Conservation (phyloP, 768 basidiomycete species). For the Inosperma sp. region DNA sequence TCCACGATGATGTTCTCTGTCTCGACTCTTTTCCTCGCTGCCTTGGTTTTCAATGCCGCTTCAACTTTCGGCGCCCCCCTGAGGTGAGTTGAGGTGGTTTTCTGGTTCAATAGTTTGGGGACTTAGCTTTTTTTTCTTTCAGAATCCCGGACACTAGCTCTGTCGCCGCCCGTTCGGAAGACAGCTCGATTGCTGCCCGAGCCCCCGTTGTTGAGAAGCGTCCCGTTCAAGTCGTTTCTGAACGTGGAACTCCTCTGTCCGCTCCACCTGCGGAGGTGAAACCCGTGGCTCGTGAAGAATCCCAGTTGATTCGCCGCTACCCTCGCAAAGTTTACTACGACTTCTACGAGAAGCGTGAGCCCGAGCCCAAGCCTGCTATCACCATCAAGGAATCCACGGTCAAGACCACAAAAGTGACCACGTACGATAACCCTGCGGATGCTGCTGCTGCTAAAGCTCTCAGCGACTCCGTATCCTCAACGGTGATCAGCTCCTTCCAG, state of each 20-base stretch:
- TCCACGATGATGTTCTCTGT: conserved; percentile 40
- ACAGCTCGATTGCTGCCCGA: conserved; percentile 22
- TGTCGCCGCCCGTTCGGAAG: conserved; percentile 22
- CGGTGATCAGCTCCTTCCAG: conserved; percentile 5
- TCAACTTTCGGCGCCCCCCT: conserved; percentile 37
- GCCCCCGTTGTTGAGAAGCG: conserved; percentile 27
- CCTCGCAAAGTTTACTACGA: conserved; percentile 27
- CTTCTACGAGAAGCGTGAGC: conserved; percentile 29
- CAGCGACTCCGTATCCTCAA: conserved; percentile 4
- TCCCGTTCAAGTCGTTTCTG: conserved; percentile 19
- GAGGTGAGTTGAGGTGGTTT: conserved; percentile 34
- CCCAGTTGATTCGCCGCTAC: conserved; percentile 20
- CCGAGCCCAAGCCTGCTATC: conserved; percentile 17
- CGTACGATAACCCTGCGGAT: conserved; percentile 22
- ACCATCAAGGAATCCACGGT: conserved; percentile 22
- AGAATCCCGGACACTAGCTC: conserved; percentile 28
- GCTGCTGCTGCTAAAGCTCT: conserved; percentile 1
- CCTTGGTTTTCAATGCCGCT: conserved; percentile 37
- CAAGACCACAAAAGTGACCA: conserved; percentile 16
- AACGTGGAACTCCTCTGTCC: conserved; percentile 19
- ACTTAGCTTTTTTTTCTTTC: too few relatives aligned
- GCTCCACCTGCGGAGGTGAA: conserved; percentile 7
- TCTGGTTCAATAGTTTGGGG: too few relatives aligned
- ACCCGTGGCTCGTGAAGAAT: conserved; percentile 5
- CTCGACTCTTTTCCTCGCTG: conserved; percentile 34